Base-by-base conservation (phyloP, 768 basidiomycete species). In the Macrolepiota albuminosa region DNA sequence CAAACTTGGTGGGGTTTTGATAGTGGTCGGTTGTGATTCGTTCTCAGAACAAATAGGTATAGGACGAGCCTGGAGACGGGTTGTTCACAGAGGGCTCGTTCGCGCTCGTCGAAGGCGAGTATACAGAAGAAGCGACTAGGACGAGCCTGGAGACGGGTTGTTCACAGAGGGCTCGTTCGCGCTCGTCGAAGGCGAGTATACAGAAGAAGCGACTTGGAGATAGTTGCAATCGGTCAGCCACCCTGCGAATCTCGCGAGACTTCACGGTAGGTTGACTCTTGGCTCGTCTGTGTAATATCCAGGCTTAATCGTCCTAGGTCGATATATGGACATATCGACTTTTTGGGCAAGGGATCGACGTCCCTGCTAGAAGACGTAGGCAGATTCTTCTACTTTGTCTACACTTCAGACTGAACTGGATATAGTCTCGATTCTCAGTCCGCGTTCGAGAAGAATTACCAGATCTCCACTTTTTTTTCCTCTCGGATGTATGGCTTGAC, bases 121-220 rank as follows among this genome's bases (percentile, higher is more conserved):
- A 98, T 69, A 98, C 92, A 0, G 88, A 95, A 61, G 94, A 98
- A 34, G 91, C 88, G 53, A 90, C 83, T 64, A 87, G 84, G 85
- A 95, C 71, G 89, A 91, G 61, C 95, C 96, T 18, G 93, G 95
- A 43, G 94, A 96, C 68, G 97, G 97, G 2, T 71, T 99, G 6
- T 98, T 97, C 68, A 97, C 95, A 0, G 97, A 98, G 72, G 97
- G 97, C 0, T 94, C 89, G 60, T 91, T 98, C 71, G 93, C 94
- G 0, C 82, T 99, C 16, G 86, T 98, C 0, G 97, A 98, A 75
- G 97, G 97, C 24, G 92, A 95, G 68, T 99, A 98, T 69, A 98
- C 92, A 0, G 88, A 95, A 61, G 94, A 98, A 34, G 91, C 88
- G 53, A 90, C 1, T 78, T 99, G 53, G 83, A 89, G 64, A 93